Evolutionary conservation across 2,329 filamentous ascomycete genomes (phyloP).

Genomic region (Aspergillus proliferans): DNA sequence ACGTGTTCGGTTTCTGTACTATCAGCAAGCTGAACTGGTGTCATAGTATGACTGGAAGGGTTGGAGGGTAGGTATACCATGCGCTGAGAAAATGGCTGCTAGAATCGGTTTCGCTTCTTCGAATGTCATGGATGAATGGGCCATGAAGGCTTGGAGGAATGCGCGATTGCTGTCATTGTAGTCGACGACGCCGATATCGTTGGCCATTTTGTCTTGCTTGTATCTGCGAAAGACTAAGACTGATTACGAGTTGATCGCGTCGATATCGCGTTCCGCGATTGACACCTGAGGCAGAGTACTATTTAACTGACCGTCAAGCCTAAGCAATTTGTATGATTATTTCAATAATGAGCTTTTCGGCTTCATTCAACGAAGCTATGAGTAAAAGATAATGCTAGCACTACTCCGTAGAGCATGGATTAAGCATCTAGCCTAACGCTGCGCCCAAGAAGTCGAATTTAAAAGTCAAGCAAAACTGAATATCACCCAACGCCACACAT

Average conservation of each 20-base stretch:
- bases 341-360: background rate
- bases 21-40: no score
- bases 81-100: conserved; percentile 64
- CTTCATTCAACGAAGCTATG: background rate
- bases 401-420: background rate
- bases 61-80: conserved; percentile 31
- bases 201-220: conserved; percentile 7
- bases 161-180: conserved; percentile 70
- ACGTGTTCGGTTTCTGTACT: conserved; percentile 41
- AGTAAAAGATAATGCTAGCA: background rate
- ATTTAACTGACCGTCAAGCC: no score
- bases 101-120: conserved; percentile 67
- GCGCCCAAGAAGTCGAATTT: background rate
- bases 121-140: conserved; percentile 69
- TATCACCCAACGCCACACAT: conserved; percentile 16
- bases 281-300: no score
- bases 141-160: conserved; percentile 83
- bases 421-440: no score
- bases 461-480: background rate
- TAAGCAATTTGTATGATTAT: no score
- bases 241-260: no score
- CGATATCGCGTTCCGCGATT: no score
- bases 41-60: no score
- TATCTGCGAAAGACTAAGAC: background rate
- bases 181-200: conserved; percentile 13